These are phyloP conservation scores for Mytilinidion resinicola DNA, from an alignment of 495 filamentous ascomycete species.

Conservation along the genomic window DNA sequence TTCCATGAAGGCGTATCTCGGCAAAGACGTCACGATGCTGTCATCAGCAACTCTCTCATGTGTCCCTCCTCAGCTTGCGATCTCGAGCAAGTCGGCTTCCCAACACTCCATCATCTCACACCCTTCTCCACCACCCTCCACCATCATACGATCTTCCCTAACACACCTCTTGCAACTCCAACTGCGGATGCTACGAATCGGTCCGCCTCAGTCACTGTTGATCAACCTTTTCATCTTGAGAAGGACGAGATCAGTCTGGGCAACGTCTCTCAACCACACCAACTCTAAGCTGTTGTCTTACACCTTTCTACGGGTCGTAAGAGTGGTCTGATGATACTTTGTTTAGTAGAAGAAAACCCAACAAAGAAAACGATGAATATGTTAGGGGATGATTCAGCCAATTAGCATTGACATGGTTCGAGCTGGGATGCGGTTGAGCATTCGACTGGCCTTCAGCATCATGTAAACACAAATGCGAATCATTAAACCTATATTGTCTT, in stretches of 20 bases:
- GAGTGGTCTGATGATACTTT: not conserved
- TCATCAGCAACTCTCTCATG: not conserved
- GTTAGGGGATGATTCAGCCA: not conserved
- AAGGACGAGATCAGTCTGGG: slow-evolving; percentile 26
- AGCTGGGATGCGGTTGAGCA: not conserved
- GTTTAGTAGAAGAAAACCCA: slow-evolving; percentile 23
- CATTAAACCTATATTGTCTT: too few relatives aligned
- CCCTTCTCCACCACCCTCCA: not conserved
- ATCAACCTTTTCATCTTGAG: slow-evolving; percentile 16
- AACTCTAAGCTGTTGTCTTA: not conserved
- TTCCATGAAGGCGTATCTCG: not conserved
- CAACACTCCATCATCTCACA: not conserved
- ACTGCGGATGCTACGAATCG: slow-evolving; percentile 12
- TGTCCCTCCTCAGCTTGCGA: not conserved
- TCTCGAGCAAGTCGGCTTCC: not conserved
- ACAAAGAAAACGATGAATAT: slow-evolving; percentile 4
- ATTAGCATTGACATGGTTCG: not conserved
- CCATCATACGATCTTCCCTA: not conserved
- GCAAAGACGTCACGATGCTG: not conserved
- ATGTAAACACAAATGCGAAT: not conserved
- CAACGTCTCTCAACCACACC: not conserved
- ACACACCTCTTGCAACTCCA: slow-evolving; percentile 15
- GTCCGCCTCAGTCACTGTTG: slow-evolving; percentile 25
- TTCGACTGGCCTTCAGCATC: not conserved
- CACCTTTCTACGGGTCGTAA: not conserved